Percentiles rank a stretch among this genome's conserved stretches.
Conservation (phyloP, 306 rosid species). For the Glycine soja region DNA sequence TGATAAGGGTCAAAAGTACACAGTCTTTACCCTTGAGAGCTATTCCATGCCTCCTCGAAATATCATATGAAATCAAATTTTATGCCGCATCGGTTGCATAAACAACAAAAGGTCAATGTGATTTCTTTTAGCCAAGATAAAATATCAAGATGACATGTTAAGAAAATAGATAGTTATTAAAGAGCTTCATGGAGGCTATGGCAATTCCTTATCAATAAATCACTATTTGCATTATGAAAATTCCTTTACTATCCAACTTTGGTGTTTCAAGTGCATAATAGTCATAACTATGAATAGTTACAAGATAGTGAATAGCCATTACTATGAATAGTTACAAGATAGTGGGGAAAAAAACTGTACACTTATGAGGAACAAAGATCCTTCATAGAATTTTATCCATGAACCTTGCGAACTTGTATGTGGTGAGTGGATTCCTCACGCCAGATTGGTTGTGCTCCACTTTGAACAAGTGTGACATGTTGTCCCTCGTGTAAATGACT, state of each 20-base stretch:
- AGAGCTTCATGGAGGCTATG: constrained; percentile 19
- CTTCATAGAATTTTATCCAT: constrained; percentile 54
- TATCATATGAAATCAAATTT: constrained; percentile 1
- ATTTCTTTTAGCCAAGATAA: constrained; percentile 35
- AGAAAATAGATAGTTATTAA: constrained; percentile 7
- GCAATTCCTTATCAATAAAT: constrained; percentile 27
- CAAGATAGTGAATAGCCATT: constrained; percentile 24
- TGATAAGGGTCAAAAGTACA: neutral
- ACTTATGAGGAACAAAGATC: constrained; percentile 29
- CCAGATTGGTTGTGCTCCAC: constrained; percentile 98
- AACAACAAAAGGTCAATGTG: constrained; percentile 22
- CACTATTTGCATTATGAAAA: constrained; percentile 26
- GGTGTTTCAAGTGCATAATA: constrained; percentile 35
- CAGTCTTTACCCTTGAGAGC: constrained; percentile 10
- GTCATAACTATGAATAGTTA: constrained; percentile 27
- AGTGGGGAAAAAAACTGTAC: neutral
- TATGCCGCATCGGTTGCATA: constrained; percentile 1
- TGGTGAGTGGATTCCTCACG: constrained; percentile 87
- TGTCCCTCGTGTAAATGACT: constrained; percentile 74
- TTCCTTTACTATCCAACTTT: constrained; percentile 20
- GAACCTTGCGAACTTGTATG: constrained; percentile 89
- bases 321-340: constrained; percentile 23
- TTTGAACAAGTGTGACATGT: constrained; percentile 88
- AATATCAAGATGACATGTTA: neutral
- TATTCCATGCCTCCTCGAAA: constrained; percentile 7